These are phyloP conservation scores for Mycena crocata DNA, from an alignment of 768 basidiomycete species.

Conservation along the genomic window DNA sequence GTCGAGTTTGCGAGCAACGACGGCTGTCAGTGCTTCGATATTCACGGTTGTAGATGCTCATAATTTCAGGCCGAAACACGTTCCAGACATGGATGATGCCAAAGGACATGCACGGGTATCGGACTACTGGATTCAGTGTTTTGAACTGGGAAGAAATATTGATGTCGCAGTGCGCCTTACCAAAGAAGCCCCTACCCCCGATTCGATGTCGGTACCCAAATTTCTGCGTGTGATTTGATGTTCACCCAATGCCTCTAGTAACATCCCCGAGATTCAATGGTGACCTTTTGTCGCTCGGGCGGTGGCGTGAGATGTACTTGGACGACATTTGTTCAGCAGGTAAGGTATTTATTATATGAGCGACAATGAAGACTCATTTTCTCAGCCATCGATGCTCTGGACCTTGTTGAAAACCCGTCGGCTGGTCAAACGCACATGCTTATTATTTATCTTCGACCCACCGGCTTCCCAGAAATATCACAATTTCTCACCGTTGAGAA, in stretches of 20 bases:
- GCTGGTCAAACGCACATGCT: conserved; percentile 17
- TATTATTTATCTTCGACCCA: conserved; percentile 27
- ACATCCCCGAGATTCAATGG: conserved; percentile 19
- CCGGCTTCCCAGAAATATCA: conserved; percentile 19
- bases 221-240: neutral
- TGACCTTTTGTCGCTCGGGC: conserved; percentile 16
- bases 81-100: conserved; percentile 35
- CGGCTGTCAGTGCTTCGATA: conserved; percentile 18
- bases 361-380: conserved; percentile 10
- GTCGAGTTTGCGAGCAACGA: conserved; percentile 23
- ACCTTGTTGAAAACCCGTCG: conserved; percentile 23
- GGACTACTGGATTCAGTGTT: conserved; percentile 26
- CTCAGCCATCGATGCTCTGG: conserved; percentile 29
- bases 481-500: conserved; percentile 17
- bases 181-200: conserved; percentile 17
- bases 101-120: conserved; percentile 31
- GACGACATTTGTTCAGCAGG: conserved; percentile 28
- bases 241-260: conserved; percentile 5
- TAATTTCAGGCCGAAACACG: conserved; percentile 28
- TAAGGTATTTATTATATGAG: too few species aligned
- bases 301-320: conserved; percentile 27
- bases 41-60: neutral
- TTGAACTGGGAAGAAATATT: conserved; percentile 30
- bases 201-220: conserved; percentile 15
- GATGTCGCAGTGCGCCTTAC: conserved; percentile 18